Evolutionary conservation across 176 grass and related monocot species (phyloP).

Genomic region (Oryza glumipatula): DNA sequence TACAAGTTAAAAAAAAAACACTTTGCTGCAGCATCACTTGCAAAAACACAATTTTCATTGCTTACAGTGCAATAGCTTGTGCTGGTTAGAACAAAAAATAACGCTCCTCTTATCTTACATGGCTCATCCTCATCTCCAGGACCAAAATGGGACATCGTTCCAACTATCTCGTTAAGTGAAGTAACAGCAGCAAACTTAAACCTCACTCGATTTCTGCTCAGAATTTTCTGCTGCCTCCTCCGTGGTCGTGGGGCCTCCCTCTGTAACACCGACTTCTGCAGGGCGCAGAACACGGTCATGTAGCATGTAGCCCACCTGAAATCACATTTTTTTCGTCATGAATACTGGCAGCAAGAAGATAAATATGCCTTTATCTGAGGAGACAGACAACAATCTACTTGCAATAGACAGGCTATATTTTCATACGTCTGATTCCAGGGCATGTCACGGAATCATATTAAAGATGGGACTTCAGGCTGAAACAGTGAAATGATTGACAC

Average conservation of each 20-base stretch:
- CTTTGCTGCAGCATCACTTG: too few relatives aligned
- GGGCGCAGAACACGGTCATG: slow-evolving; percentile 71
- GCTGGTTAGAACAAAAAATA: neutral
- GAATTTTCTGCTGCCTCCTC: slow-evolving; percentile 27
- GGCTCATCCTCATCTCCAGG: neutral
- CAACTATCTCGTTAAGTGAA: neutral
- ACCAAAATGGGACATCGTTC: neutral
- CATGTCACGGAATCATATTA: neutral
- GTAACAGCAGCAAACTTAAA: slow-evolving; percentile 8
- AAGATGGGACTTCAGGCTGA: neutral
- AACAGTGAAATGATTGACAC: neutral
- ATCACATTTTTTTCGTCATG: neutral
- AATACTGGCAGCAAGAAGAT: neutral
- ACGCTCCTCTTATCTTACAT: neutral
- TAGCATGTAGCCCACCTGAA: slow-evolving; percentile 70
- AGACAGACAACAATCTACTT: neutral
- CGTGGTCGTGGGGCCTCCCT: neutral
- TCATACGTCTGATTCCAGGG: neutral
- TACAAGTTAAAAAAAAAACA: neutral
- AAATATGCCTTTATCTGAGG: neutral
- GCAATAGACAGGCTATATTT: neutral
- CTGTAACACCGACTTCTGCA: slow-evolving; percentile 64
- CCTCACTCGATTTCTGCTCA: slow-evolving; percentile 29
- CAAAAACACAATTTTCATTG: too few relatives aligned
- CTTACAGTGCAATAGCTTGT: neutral